phyloP scores from a whole-genome alignment of 1,284 basidiomycete genomes.

The Neonothopanus nambi region DNA sequence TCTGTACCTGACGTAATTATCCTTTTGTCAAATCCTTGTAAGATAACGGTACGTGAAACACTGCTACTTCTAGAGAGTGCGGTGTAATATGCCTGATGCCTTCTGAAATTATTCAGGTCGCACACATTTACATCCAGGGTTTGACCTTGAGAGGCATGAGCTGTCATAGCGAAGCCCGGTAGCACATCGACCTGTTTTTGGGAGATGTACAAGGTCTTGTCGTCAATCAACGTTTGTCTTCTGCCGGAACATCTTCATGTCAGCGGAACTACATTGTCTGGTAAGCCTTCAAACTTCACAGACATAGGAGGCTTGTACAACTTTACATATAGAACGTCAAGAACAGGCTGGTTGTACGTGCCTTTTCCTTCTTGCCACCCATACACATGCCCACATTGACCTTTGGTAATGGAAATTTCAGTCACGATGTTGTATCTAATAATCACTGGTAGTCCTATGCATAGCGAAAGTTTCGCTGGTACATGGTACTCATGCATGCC shows the following conservation, averaged over 20 bases:
- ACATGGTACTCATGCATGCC: conserved; percentile 19
- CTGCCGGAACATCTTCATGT: too few species aligned
- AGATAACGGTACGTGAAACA: conserved; percentile 32
- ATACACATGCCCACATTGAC: conserved; percentile 38
- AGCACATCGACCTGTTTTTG: conserved; percentile 35
- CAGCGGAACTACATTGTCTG: too few species aligned
- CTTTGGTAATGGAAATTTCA: conserved; percentile 40
- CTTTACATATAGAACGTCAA: too few species aligned
- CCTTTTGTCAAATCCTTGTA: conserved; percentile 27
- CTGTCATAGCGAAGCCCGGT: conserved; percentile 43
- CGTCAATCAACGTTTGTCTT: too few species aligned
- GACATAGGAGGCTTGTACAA: too few species aligned
- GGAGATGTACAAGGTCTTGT: conserved; percentile 22
- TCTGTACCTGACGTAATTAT: conserved; percentile 24
- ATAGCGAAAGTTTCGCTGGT: too few species aligned
- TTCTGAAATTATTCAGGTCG: too few species aligned
- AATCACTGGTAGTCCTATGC: conserved; percentile 43
- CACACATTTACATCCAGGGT: conserved; percentile 28
- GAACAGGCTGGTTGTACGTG: too few species aligned
- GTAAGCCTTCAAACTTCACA: too few species aligned
- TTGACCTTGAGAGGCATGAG: conserved; percentile 41
- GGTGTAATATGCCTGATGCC: too few species aligned
- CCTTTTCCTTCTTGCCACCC: too few species aligned
- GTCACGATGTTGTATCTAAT: conserved; percentile 37
- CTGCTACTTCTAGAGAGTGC: conserved; percentile 33